Evolutionary conservation across 2,329 filamentous ascomycete genomes (phyloP), one percentile per base, ranked within the genome.

Genomic region (Exophiala xenobiotica): DNA sequence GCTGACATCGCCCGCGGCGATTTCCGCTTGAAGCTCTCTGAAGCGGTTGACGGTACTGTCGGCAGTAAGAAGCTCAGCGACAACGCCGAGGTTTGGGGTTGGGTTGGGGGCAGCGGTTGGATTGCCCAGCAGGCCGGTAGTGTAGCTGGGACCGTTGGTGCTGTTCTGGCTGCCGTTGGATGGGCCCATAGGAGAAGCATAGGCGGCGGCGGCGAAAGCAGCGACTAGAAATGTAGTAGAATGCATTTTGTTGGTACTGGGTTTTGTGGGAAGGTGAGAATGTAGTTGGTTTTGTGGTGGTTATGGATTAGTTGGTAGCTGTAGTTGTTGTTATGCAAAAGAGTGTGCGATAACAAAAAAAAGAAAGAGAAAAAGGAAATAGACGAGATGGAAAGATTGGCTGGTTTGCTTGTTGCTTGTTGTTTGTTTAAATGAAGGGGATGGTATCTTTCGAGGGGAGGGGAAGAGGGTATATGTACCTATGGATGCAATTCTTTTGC

Each of bases 21-120:
- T 41, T 12, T 54, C 45, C 22, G 48, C 35, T 18, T 56, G 50
- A 47, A 64, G 53, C 23, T 54, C 51, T 14, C 35, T 53, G 52
- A 62, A 58, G 20, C 61, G 61, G 22, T 37, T 44, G 22, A 54
- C 54, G 6, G 51, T 54, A 24, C 33, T 55, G 48, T 54, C 45
- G 11, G 57, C 59, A 3, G 58, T 58, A 12, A 61, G 44, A 26
- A 64, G 61, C 29, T 61, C 51, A 39, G 48, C 59, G 22, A 62
- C 43, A 18, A 62, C 54, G 9, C 56, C 58, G 8, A 22, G 41
- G 47, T 50, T 48, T 1, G 57, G 51, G 12, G 38, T 8, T 12
- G 53, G 58, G 51, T 63, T 63, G 24, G 58, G 53, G 20, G 39
- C 37, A 18, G 57, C 49, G 29, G 44, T 45, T 11, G 50, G 46